Percentiles rank a stretch among this genome's conserved stretches.
phyloP scores from a whole-genome alignment of 176 grass and related monocot genomes.

The Carex pumila region DNA sequence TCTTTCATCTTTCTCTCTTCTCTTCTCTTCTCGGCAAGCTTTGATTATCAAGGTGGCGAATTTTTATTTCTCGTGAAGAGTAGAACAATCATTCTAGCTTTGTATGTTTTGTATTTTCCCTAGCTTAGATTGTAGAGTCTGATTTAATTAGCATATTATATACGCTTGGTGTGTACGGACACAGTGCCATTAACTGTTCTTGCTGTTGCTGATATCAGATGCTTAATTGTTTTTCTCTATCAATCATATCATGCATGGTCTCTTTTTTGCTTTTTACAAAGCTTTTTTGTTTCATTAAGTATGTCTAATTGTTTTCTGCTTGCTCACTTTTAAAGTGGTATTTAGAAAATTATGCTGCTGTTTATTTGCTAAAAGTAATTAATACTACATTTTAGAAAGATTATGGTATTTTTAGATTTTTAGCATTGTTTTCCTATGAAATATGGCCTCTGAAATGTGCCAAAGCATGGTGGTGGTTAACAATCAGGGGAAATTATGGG shows the following conservation, averaged over 20 bases:
- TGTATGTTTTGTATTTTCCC: background rate
- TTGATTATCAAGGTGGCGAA: conserved; percentile 10
- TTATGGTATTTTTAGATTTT: background rate
- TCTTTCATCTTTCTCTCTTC: background rate
- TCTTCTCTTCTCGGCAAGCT: background rate
- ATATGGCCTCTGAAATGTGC: background rate
- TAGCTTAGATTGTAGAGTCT: background rate
- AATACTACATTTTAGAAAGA: background rate
- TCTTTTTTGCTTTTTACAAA: background rate
- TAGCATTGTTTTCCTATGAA: background rate
- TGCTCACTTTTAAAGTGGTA: background rate
- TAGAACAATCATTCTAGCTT: background rate
- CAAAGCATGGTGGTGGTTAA: background rate
- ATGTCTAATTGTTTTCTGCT: background rate
- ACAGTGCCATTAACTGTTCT: background rate
- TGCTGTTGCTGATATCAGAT: background rate
- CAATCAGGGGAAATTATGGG: background rate
- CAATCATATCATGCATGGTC: background rate
- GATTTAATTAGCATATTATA: background rate
- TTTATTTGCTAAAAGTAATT: background rate
- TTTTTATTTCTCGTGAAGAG: background rate
- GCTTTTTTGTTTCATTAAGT: background rate
- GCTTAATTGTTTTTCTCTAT: background rate
- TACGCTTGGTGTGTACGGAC: background rate
- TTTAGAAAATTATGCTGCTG: background rate